Base-by-base conservation (phyloP, 2,329 filamentous ascomycete species). In the Paecilomyces variotii region DNA sequence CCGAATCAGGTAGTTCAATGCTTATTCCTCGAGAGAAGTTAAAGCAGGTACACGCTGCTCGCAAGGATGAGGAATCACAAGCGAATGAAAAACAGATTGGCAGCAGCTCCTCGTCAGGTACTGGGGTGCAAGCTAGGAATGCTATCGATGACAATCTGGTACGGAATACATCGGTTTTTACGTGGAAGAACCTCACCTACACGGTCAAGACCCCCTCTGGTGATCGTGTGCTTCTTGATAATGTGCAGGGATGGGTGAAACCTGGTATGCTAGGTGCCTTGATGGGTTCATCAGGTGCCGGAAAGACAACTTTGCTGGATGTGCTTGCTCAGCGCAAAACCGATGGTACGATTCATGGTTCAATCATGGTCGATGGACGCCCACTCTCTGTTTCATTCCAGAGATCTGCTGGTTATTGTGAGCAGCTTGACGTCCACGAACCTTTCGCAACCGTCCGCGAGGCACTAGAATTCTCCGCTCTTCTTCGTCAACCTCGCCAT, bases 241-340 rank as follows among this genome's bases (percentile, higher is more conserved):
- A 86, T 12, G 83, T 92, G 53, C 85, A 82, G 59, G 90, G 90
- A 0, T 92, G 89, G 68, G 88, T 86, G 1, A 91, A 90, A 67
- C 89, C 89, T 0, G 89, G 90, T 7, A 79, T 87, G 60, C 83
- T 94, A 76, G 84, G 89, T 24, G 90, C 90, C 0, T 77, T 94
- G 1, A 89, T 93, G 79, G 90, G 90, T 27, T 87, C 87, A 0
- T 89, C 84, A 1, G 88, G 88, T 30, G 90, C 90, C 4, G 90
- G 90, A 2, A 94, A 94, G 72, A 77, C 74, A 0, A 93, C 90
- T 0, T 78, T 94, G 0, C 77, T 94, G 4, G 90, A 93, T 69
- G 89, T 88, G 0, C 74, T 88, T 2, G 86, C 88, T 0, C 88
- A 91, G 64, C 82, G 89, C 0, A 87, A 90, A 68, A 85, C 78